A percentile compares a stretch with the other conserved stretches of the same genome.
Conservation (phyloP, 129 eudicot species). For the Saposhnikovia divaricata region DNA sequence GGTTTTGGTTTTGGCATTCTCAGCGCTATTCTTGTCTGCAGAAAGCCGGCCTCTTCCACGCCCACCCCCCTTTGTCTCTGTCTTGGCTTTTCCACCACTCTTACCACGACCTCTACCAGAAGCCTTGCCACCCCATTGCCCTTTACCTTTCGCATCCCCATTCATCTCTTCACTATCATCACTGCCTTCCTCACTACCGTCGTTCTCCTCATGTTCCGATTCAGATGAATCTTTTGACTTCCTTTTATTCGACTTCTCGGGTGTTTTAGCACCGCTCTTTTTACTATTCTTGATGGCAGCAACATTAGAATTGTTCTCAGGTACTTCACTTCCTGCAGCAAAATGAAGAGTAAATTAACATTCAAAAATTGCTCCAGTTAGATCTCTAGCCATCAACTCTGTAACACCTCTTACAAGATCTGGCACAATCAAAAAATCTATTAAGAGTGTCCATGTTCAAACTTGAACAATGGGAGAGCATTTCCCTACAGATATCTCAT, state of each 20-base stretch:
- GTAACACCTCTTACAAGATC: too few relatives aligned
- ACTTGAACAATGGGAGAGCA: neutral
- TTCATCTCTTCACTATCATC: constrained; percentile 40
- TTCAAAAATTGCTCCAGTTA: neutral
- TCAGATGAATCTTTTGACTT: constrained; percentile 61
- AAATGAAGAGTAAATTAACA: neutral
- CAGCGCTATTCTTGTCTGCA: constrained; percentile 17
- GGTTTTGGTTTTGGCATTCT: constrained; percentile 17
- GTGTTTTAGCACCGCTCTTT: constrained; percentile 33
- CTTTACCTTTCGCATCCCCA: constrained; percentile 39
- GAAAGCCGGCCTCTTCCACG: constrained; percentile 65
- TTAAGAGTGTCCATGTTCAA: neutral
- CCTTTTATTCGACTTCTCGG: constrained; percentile 54
- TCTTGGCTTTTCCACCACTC: constrained; percentile 7
- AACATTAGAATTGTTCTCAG: constrained; percentile 14
- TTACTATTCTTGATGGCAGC: constrained; percentile 33
- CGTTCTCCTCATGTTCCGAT: constrained; percentile 44
- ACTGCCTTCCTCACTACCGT: constrained; percentile 31
- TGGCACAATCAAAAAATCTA: neutral
- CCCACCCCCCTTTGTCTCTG: constrained; percentile 22
- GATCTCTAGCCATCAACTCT: neutral
- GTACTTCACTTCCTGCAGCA: constrained; percentile 42
- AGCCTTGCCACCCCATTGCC: constrained; percentile 52
- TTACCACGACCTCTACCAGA: constrained; percentile 54
- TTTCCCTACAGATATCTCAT: neutral